Evolutionary conservation across 2,329 filamentous ascomycete species (phyloP).

Genomic region (Diaporthe amygdali): DNA sequence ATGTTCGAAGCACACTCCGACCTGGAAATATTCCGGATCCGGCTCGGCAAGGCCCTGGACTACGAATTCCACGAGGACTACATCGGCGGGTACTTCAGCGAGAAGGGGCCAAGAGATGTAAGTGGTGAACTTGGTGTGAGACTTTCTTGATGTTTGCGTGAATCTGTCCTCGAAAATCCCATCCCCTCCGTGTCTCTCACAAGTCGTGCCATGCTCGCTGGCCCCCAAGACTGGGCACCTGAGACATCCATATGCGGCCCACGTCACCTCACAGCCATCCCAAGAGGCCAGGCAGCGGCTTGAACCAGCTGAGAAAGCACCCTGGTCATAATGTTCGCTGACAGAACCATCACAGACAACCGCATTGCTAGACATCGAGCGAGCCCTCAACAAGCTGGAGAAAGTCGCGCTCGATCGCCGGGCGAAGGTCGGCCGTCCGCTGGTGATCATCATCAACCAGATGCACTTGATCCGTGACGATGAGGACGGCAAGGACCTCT

Average conservation of each 20-base stretch:
- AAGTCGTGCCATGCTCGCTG: not conserved
- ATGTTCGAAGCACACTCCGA: conserved; percentile 98
- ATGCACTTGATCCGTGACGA: conserved; percentile 91
- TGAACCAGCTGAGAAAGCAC: not conserved
- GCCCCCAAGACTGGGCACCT: not conserved
- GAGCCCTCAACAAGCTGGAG: conserved; percentile 96
- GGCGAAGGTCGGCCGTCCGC: conserved; percentile 65
- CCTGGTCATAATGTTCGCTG: not conserved
- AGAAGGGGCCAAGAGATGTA: conserved; percentile 82
- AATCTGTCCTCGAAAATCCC: not conserved
- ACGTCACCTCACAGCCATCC: not conserved
- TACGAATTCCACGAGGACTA: conserved; percentile 99
- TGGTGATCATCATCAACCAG: conserved; percentile 94
- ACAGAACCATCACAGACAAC: conserved; percentile 58
- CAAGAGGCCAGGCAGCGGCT: not conserved
- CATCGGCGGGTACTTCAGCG: conserved; percentile 94
- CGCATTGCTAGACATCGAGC: conserved; percentile 91
- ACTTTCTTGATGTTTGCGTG: not conserved
- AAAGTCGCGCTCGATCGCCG: conserved; percentile 85
- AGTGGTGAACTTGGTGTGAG: conserved; percentile 9
- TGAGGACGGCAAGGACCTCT: conserved; percentile 88
- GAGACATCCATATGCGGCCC: not conserved
- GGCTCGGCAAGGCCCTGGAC: conserved; percentile 90
- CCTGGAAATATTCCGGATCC: conserved; percentile 90
- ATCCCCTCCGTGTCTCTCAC: not conserved